Evolutionary conservation across 495 filamentous ascomycete species (phyloP).

Genomic region (Neurospora africana): DNA sequence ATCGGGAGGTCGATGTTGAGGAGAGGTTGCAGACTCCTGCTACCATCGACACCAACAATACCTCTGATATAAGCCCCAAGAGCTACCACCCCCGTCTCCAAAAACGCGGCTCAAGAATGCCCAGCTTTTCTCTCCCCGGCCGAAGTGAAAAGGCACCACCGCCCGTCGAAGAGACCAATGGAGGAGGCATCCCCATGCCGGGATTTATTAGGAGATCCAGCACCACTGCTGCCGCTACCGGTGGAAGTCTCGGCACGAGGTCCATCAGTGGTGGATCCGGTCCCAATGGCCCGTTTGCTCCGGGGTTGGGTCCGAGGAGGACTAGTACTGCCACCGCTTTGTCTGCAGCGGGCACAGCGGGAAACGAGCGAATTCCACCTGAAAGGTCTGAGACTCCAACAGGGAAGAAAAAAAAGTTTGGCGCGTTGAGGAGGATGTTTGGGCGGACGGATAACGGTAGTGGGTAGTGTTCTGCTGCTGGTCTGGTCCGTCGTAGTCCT

Average conservation of each 20-base stretch:
- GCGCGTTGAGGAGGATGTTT: conserved; percentile 44
- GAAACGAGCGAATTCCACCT: conserved; percentile 9
- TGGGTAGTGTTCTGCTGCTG: not conserved
- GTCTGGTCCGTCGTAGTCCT: not conserved
- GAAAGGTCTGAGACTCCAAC: conserved; percentile 15
- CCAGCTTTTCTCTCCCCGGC: not conserved
- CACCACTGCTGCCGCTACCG: not conserved
- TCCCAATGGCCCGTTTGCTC: conserved; percentile 1
- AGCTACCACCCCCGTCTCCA: not conserved
- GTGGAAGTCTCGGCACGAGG: conserved; percentile 22
- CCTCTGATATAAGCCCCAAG: conserved; percentile 3
- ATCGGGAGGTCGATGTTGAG: not conserved
- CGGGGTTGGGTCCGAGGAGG: conserved; percentile 4
- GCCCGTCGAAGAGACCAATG: conserved; percentile 23
- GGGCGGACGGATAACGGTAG: conserved; percentile 24
- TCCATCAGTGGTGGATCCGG: conserved; percentile 12
- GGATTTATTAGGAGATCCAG: not conserved
- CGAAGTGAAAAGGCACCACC: not conserved
- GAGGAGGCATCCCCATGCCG: not conserved
- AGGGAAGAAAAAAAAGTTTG: conserved; percentile 53
- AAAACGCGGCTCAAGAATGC: not conserved
- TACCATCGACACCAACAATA: conserved; percentile 7
- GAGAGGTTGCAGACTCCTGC: not conserved
- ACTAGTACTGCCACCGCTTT: conserved; percentile 2
- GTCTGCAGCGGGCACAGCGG: conserved; percentile 6